phyloP scores from a whole-genome alignment of 2,329 filamentous ascomycete species.

The Thermoascus crustaceus region DNA sequence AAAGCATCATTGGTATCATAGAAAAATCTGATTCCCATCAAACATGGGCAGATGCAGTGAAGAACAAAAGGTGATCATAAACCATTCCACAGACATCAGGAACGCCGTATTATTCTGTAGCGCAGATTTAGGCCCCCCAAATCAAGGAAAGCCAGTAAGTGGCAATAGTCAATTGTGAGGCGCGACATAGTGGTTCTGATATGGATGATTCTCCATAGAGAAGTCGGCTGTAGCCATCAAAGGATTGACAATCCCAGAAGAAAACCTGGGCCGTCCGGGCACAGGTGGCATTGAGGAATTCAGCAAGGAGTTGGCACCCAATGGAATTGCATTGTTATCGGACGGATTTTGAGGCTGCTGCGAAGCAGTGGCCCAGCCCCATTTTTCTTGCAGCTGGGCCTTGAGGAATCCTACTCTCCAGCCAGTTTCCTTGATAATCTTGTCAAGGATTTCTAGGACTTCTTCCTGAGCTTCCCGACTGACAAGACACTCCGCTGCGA shows the following conservation, averaged over 20 bases:
- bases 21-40: too few relatives aligned
- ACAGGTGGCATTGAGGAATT: conserved; percentile 17
- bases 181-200: conserved; percentile 71
- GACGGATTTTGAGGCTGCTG: conserved; percentile 22
- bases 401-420: conserved; percentile 70
- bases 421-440: conserved; percentile 66
- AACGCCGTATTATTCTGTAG: too few relatives aligned
- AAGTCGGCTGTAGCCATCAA: conserved; percentile 66
- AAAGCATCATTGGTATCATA: too few relatives aligned
- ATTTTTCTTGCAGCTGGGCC: conserved; percentile 62
- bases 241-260: conserved; percentile 56
- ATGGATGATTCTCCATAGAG: conserved; percentile 68
- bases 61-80: too few relatives aligned
- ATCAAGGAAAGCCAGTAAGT: too few relatives aligned
- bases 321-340: not conserved
- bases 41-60: too few relatives aligned
- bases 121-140: too few relatives aligned
- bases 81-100: too few relatives aligned
- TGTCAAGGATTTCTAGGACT: conserved; percentile 66
- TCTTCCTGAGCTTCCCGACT: conserved; percentile 68
- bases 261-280: conserved; percentile 24
- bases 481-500: conserved; percentile 66
- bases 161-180: conserved; percentile 40
- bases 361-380: conserved; percentile 58
- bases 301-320: conserved; percentile 12